Percentiles rank a stretch among this genome's conserved stretches.
Evolutionary conservation across 2,329 filamentous ascomycete species (phyloP).

Genomic region (Penicillium nordicum): DNA sequence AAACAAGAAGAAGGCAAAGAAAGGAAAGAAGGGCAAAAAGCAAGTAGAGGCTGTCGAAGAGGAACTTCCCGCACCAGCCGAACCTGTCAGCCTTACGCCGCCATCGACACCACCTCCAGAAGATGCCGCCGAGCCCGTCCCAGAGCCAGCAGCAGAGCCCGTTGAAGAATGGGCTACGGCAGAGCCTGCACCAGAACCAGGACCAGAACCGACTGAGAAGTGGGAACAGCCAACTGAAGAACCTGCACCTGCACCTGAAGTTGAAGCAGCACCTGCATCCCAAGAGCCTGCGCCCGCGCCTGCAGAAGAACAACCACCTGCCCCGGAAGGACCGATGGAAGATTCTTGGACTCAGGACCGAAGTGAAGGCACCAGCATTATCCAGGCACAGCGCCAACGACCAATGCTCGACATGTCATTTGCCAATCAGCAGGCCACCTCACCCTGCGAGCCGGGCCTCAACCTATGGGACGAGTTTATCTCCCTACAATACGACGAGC

Average conservation of each 20-base stretch:
- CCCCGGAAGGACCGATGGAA: neutral
- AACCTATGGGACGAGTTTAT: constrained; percentile 41
- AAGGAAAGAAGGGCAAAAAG: constrained; percentile 30
- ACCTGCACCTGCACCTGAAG: neutral
- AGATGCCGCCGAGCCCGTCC: neutral
- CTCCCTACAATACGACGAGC: constrained; percentile 34
- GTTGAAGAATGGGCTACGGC: neutral
- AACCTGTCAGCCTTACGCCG: constrained; percentile 32
- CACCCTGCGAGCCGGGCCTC: constrained; percentile 30
- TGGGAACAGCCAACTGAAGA: constrained; percentile 1
- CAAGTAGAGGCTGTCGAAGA: constrained; percentile 22
- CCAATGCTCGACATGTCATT: constrained; percentile 38
- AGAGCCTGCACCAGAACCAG: constrained; percentile 1
- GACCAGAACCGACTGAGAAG: neutral
- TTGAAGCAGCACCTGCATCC: neutral
- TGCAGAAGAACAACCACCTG: neutral
- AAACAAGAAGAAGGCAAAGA: constrained; percentile 27
- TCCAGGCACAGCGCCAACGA: constrained; percentile 7
- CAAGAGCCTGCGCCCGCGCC: neutral
- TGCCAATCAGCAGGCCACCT: constrained; percentile 32
- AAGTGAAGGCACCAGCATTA: neutral
- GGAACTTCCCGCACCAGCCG: constrained; percentile 14
- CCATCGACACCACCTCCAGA: constrained; percentile 38
- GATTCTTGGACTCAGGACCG: constrained; percentile 7
- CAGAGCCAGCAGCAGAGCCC: constrained; percentile 11